Base-by-base conservation (phyloP, 352 stramenopile genomes). In the Phytophthora aleatoria region DNA sequence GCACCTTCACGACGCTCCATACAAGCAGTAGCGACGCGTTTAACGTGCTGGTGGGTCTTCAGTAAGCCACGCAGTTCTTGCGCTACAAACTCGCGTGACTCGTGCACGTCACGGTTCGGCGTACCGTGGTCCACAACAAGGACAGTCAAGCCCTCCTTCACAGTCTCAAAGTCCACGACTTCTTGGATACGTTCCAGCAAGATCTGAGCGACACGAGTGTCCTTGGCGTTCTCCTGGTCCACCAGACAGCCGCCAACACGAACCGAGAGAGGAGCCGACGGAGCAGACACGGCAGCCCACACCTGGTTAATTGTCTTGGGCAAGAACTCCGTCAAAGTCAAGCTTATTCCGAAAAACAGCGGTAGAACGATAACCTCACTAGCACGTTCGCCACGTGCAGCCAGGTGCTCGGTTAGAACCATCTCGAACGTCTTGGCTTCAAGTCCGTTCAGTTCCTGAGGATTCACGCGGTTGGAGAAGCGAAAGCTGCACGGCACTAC, bases 51-150 rank as follows among this genome's bases (percentile, higher is more conserved):
- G 9, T 84, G 64, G 10, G 66, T 44, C 9, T 71, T 59, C 0
- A 74, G 16, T 36, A 92, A 42, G 0, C 31, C 63, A 44, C 78
- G 67, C 2, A 95, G 59, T 57, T 92, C 79, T 47, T 78, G 49
- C 0, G 76, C 73, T 1, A 96, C 83, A 3, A 89, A 57, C 30
- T 87, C 75, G 2, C 82, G 83, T 0, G 83, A 73, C 5, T 90
- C 74, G 42, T 95, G 79, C n/a, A 94, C 88, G 38, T 88, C 74
- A 5, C 67, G 63, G 60, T 71, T 94, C 1, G 85, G 80, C 5
- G 86, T 92, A 16, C 85, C 88, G 28, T 92, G 86, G 39, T 95
- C 85, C 11, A 95, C 70, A 6, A 96, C 82, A 15, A 96, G 54
- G 9, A 96, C 74, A 0, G 67, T 80, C 36, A 91, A 65, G 2